Base-by-base conservation (phyloP, 202 grass and related monocot genomes). In the Digitaria exilis region DNA sequence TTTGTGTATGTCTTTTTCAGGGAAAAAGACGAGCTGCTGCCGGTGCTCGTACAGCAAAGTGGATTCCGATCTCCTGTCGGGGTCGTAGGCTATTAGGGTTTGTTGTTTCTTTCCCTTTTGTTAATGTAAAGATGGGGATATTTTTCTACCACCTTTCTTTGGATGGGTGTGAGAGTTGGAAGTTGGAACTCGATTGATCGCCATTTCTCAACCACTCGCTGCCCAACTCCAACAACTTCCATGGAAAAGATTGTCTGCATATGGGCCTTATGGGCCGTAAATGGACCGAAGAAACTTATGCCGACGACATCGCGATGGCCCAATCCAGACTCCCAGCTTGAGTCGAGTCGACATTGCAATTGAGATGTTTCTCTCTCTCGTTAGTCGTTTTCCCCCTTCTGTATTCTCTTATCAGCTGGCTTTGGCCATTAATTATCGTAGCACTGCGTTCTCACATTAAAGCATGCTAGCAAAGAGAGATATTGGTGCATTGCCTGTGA, bases 31-130 rank as follows among this genome's bases (percentile, higher is more conserved):
- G 79, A 70, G 62, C 32, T 68, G 25, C 56, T 65, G 51, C 45
- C 45, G 34, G 19, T 65, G 11, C n/a, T 51, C 5, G 29, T 19
- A 4, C 73, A 77, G 60, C 73, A 69, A 80, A 84, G 75, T 64
- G 44, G 75, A 84, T 68, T 50, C 84, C 71, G 59, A 68, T 87
- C 28, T 41, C 65, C 75, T 69, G 88, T 84, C 84, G 43, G 86
- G 60, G 64, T 87, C 80, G 61, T 69, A 69, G 84, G 49, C 66
- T 17, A 44, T 9, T 51, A 66, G 61, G 11, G 6, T 67, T 52
- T 60, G 7, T 84, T 32, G 37, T 25, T 65, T 82, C 73, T 67
- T 86, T 65, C 72, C 49, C 1, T 49, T n/a, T 85, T 86, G 39
- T 68, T 82, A 60, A 34, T 74, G 19, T 62, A 63, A 80, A 85